These are phyloP conservation scores for Penicillium italicum DNA, from an alignment of 2,329 filamentous ascomycete genomes.

Conservation along the genomic window DNA sequence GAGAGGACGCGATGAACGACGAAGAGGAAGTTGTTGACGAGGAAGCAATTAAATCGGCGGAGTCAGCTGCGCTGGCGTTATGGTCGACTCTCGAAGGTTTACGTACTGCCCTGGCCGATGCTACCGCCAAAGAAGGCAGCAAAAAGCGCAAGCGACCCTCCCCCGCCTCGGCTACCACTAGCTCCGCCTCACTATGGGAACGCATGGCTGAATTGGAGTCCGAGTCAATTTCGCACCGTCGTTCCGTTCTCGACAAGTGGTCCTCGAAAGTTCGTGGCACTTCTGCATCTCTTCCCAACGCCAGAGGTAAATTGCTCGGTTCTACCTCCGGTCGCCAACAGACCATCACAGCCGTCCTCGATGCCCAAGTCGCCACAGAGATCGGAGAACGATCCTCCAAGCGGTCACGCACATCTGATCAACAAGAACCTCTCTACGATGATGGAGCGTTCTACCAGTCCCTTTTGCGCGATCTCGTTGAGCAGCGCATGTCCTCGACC, in stretches of 20 bases:
- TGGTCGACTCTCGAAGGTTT: slow-evolving; percentile 65
- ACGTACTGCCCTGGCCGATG: slow-evolving; percentile 38
- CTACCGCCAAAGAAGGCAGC: slow-evolving; percentile 31
- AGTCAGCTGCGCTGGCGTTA: slow-evolving; percentile 78
- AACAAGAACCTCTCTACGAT: slow-evolving; percentile 68
- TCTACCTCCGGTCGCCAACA: slow-evolving; percentile 51
- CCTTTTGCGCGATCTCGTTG: slow-evolving; percentile 86
- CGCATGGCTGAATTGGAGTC: slow-evolving; percentile 65
- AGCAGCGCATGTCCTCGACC: slow-evolving; percentile 72
- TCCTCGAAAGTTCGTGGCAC: slow-evolving; percentile 67
- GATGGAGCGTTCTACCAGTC: slow-evolving; percentile 94
- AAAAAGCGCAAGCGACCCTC: slow-evolving; percentile 49
- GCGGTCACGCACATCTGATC: slow-evolving; percentile 26
- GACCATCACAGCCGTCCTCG: slow-evolving; percentile 43
- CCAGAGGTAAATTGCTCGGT: slow-evolving; percentile 60
- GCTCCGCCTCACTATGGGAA: slow-evolving; percentile 67
- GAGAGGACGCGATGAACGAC: slow-evolving; percentile 34
- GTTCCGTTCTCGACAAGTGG: slow-evolving; percentile 82
- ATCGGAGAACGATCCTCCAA: slow-evolving; percentile 33
- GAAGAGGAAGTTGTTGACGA: slow-evolving; percentile 20
- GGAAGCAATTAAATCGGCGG: slow-evolving; percentile 67
- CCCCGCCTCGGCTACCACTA: slow-evolving; percentile 50
- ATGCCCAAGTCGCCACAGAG: slow-evolving; percentile 45
- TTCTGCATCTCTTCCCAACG: slow-evolving; percentile 51
- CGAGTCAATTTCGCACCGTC: slow-evolving; percentile 58